phyloP scores from a whole-genome alignment of 2,329 filamentous ascomycete species.

The Tricladium varicosporioides region DNA sequence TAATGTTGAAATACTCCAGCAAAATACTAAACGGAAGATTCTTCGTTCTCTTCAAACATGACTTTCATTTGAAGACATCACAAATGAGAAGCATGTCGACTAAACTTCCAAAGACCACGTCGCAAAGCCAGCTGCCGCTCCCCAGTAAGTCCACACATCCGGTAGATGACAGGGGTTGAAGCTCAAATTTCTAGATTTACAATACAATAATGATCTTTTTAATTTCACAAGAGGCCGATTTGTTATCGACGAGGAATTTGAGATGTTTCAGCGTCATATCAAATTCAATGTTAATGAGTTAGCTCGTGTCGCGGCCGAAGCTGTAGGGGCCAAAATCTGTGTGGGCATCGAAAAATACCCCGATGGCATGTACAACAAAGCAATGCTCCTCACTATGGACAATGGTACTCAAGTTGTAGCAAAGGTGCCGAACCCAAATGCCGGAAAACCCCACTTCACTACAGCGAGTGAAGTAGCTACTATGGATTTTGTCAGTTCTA shows the following conservation, averaged over 20 bases:
- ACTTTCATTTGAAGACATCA: too few species aligned
- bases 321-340: constrained; percentile 32
- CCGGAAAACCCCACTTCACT: constrained; percentile 16
- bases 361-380: constrained; percentile 38
- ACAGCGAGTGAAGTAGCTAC: constrained; percentile 21
- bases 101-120: too few species aligned
- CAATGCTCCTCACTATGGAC: constrained; percentile 32
- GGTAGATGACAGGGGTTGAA: too few species aligned
- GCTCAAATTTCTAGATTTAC: too few species aligned
- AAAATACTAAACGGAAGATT: too few species aligned
- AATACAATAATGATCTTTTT: constrained; percentile 8
- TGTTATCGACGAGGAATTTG: constrained; percentile 6
- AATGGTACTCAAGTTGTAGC: constrained; percentile 26
- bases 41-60: too few species aligned
- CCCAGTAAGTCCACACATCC: too few species aligned
- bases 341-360: constrained; percentile 36
- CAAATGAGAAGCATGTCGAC: too few species aligned
- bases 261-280: constrained; percentile 34
- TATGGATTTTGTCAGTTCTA: constrained; percentile 20
- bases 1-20: too few species aligned
- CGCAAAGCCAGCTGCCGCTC: too few species aligned
- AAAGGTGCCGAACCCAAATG: constrained; percentile 20
- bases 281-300: constrained; percentile 37
- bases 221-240: constrained; percentile 9
- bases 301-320: constrained; percentile 31